Evolutionary conservation across 2,329 filamentous ascomycete species (phyloP).

Genomic region (Epichloe gansuensis): DNA sequence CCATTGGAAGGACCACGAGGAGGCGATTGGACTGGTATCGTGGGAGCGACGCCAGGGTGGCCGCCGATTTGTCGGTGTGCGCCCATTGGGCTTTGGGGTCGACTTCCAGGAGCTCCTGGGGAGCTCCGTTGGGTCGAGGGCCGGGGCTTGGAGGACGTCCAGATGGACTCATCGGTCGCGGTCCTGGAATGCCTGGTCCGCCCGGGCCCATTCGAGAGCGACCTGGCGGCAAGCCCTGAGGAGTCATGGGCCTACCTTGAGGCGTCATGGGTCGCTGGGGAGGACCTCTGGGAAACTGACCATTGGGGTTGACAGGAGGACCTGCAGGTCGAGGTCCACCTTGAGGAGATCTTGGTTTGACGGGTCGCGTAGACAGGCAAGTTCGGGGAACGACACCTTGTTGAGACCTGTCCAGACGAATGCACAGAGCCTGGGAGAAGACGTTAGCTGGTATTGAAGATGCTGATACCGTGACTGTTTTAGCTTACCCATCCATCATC

Average conservation of each 20-base stretch:
- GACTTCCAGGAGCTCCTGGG: constrained; percentile 19
- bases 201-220: constrained; percentile 12
- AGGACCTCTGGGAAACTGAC: constrained; percentile 12
- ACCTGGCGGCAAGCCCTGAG: background rate
- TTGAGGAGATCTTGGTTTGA: constrained; percentile 63
- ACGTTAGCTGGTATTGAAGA: background rate
- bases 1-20: constrained; percentile 24
- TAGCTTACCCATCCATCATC: constrained; percentile 90
- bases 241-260: constrained; percentile 9
- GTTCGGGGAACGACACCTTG: constrained; percentile 92
- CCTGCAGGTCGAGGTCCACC: constrained; percentile 37
- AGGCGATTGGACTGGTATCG: constrained; percentile 29
- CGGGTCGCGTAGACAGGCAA: constrained; percentile 81
- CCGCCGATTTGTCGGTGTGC: constrained; percentile 29
- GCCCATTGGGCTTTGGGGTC: constrained; percentile 31
- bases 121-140: constrained; percentile 6
- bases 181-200: constrained; percentile 3
- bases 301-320: constrained; percentile 35
- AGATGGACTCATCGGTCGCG: constrained; percentile 31
- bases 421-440: constrained; percentile 58
- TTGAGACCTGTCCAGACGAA: constrained; percentile 75
- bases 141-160: constrained; percentile 11
- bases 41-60: constrained; percentile 33
- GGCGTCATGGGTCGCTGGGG: constrained; percentile 24
- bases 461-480: constrained; percentile 10